Evolutionary conservation across 257 asterid species (phyloP).

Genomic region (Hygrophila difformis): DNA sequence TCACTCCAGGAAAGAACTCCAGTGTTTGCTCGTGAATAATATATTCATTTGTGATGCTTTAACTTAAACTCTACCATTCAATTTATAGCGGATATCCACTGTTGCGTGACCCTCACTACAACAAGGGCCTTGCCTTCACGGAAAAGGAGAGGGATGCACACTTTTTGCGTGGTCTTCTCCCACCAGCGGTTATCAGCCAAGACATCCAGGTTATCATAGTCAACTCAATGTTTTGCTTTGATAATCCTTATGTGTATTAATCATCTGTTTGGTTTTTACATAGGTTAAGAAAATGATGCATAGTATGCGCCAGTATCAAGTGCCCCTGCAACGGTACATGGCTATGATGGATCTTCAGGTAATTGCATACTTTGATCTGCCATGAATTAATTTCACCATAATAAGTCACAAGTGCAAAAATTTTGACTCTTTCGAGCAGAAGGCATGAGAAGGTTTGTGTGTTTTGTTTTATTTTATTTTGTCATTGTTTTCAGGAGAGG

Average conservation of each 20-base stretch:
- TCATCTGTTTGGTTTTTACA: constrained; percentile 5
- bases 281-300: constrained; percentile 96
- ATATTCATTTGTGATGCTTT: background rate
- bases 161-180: constrained; percentile 95
- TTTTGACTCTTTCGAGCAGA: too few relatives aligned
- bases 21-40: too few relatives aligned
- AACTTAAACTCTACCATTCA: constrained; percentile 14
- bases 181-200: constrained; percentile 73
- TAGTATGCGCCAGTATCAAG: constrained; percentile 84
- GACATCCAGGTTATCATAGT: constrained; percentile 58
- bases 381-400: too few relatives aligned
- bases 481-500: constrained; percentile 52
- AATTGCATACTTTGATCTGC: too few relatives aligned
- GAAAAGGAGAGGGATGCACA: constrained; percentile 95
- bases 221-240: constrained; percentile 1
- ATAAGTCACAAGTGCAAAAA: too few relatives aligned
- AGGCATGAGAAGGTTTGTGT: too few relatives aligned
- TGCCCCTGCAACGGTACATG: constrained; percentile 93
- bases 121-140: constrained; percentile 89
- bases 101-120: constrained; percentile 96
- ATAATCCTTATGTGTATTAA: background rate
- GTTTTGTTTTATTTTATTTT: too few relatives aligned
- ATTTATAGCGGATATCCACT: constrained; percentile 81
- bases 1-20: too few relatives aligned
- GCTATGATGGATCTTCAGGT: constrained; percentile 99